Conservation (phyloP, 352 stramenopile genomes). For the Phytophthora fragariaefolia region DNA sequence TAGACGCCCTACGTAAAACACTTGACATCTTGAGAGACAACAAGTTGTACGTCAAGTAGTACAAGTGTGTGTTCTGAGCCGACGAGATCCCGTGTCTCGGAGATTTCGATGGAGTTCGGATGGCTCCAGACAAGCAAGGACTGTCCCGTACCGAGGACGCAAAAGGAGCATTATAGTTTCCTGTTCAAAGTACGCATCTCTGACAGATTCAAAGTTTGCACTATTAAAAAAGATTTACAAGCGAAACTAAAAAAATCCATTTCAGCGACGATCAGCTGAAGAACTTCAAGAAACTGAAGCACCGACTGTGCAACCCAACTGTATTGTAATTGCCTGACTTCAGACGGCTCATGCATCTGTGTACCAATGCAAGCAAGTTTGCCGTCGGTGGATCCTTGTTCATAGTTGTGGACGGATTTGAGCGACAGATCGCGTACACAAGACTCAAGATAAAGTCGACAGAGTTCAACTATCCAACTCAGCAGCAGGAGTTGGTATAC, state of each 20-base stretch:
- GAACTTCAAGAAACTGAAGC: constrained; percentile 10
- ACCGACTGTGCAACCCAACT: neutral
- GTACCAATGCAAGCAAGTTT: constrained; percentile 20
- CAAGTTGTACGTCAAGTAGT: constrained; percentile 20
- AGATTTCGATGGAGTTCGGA: constrained; percentile 9
- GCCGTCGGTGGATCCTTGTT: constrained; percentile 6
- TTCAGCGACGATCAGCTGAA: constrained; percentile 8
- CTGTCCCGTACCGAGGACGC: neutral
- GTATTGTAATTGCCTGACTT: constrained; percentile 11
- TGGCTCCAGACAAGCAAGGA: constrained; percentile 12
- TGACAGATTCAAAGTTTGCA: neutral
- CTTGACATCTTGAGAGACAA: constrained; percentile 3
- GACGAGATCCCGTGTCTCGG: constrained; percentile 5
- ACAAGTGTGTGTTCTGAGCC: constrained; percentile 11
- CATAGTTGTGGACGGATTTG: constrained; percentile 7
- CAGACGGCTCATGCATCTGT: neutral
- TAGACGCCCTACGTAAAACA: constrained; percentile 4
- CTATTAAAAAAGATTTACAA: constrained; percentile 6
- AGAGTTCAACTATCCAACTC: constrained; percentile 23
- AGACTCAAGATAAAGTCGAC: constrained; percentile 30
- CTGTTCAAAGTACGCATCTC: constrained; percentile 3
- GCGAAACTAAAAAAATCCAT: constrained; percentile 4
- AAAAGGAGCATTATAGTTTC: constrained; percentile 14
- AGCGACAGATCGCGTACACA: constrained; percentile 12
- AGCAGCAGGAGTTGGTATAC: constrained; percentile 17